A percentile compares a stretch with the other conserved stretches of the same genome.
Evolutionary conservation across 2,329 filamentous ascomycete genomes (phyloP).

Genomic region (Colletotrichum eleusines): DNA sequence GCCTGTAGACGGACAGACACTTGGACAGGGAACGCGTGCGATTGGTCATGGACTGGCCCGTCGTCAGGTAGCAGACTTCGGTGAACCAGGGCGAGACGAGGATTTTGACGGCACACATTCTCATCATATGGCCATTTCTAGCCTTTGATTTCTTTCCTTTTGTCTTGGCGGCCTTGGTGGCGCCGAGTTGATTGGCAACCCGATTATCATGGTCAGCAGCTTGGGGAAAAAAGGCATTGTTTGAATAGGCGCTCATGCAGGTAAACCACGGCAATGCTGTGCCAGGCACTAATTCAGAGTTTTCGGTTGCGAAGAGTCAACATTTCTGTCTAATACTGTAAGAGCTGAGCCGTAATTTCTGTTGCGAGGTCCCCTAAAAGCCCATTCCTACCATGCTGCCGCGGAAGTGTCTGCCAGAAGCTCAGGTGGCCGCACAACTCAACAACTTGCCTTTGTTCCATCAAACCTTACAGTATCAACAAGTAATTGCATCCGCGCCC

Average conservation of each 20-base stretch:
- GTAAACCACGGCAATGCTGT: not conserved
- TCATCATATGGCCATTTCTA: slow-evolving; percentile 9
- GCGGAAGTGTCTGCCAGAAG: not conserved
- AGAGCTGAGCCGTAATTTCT: not conserved
- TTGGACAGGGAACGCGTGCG: not conserved
- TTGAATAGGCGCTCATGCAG: slow-evolving; percentile 8
- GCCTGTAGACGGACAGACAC: slow-evolving; percentile 66
- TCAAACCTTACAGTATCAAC: not conserved
- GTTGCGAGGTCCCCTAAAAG: not conserved
- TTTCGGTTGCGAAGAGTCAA: not conserved
- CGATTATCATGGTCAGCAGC: slow-evolving; percentile 4
- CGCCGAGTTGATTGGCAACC: not conserved
- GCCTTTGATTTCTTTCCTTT: slow-evolving; percentile 10
- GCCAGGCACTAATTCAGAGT: slow-evolving; percentile 5
- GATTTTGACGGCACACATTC: slow-evolving; percentile 8
- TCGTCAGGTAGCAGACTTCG: not conserved
- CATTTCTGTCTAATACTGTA: no score
- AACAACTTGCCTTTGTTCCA: not conserved
- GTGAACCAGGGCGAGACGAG: not conserved
- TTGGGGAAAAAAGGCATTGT: slow-evolving; percentile 8
- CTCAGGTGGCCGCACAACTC: not conserved
- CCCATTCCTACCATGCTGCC: not conserved
- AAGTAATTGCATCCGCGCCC: not conserved
- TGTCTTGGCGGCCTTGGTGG: slow-evolving; percentile 3
- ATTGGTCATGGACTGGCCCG: not conserved